A percentile compares a stretch with the other conserved stretches of the same genome.
phyloP scores from a whole-genome alignment of 2,329 filamentous ascomycete genomes.

The Passalora sequoiae region DNA sequence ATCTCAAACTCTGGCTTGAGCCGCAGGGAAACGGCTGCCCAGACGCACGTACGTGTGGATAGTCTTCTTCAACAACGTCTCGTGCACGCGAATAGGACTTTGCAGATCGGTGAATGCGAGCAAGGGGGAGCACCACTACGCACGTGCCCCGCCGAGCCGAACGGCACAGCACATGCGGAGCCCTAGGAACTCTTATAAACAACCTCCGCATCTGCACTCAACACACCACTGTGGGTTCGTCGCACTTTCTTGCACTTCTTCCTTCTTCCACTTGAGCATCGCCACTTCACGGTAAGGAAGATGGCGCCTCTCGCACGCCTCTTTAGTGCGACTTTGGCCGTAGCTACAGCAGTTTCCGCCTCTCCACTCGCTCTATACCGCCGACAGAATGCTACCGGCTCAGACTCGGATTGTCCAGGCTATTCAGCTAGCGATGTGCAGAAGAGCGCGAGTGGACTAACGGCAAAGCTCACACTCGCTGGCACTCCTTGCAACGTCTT shows the following conservation, averaged over 20 bases:
- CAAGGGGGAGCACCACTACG: conserved; percentile 3
- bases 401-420: conserved; percentile 52
- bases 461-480: conserved; percentile 64
- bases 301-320: conserved; percentile 18
- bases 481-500: conserved; percentile 60
- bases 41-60: background rate
- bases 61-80: background rate
- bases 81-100: conserved; percentile 2
- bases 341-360: conserved; percentile 17
- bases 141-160: no score
- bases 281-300: conserved; percentile 1
- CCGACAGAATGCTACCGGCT: conserved; percentile 17
- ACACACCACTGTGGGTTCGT: no score
- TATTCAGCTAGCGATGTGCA: conserved; percentile 61
- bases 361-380: conserved; percentile 15
- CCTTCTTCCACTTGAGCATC: background rate
- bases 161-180: conserved; percentile 2
- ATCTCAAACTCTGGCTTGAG: background rate
- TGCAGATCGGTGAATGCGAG: background rate
- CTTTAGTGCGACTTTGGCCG: conserved; percentile 14
- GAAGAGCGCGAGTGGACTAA: conserved; percentile 52
- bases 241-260: background rate
- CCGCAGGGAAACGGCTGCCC: background rate
- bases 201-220: conserved; percentile 1
- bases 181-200: conserved; percentile 1